Evolutionary conservation across 768 basidiomycete species (phyloP), one percentile per base, ranked within the genome.

Genomic region (Paxillus rubicundulus): DNA sequence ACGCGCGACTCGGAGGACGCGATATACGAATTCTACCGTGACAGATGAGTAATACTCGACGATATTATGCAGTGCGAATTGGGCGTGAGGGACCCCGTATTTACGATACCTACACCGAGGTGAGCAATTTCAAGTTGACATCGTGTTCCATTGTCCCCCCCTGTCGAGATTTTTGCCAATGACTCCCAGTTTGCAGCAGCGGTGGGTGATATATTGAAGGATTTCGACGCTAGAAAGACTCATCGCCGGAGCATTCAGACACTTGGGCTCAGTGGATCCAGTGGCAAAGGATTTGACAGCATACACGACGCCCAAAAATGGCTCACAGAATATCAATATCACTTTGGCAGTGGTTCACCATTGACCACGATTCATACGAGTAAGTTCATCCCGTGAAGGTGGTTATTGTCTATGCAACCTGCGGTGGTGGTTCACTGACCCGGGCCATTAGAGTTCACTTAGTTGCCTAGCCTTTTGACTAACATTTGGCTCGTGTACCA

Each of bases 1-100:
- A 32, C 10, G 12, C 33, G 12, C 33, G 12, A 13, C 33, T 13
- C 33, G 33, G 12, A 33, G 33, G 33, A 33, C 30, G 7, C 6
- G 30, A 32, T 9, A 14, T 18, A 20, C 5, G 27, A 40, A n/a
- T 49, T 32, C 28, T 10, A 24, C 4, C 1, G n/a, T n/a, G 21
- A 27, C 30, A 7, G 4, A 65, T 66, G 61, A 44, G 10, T 21
- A 43, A 45, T 38, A 39, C 28, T 47, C 62, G 58, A 50, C 63
- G 61, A 18, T 73, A 68, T 50, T 72, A 72, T 51, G 71, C 72
- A 5, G 71, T 72, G 24, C 69, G 63, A 36, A 62, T 66, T 46
- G 71, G 71, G 27, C 63, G 72, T 9, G 57, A 64, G 20, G 71
- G 71, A 43, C 55, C 71, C 3, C 61, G 60, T 12, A 56, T 72